A percentile compares a stretch with the other conserved stretches of the same genome.
Conservation (phyloP, 257 asterid genomes). For the Nicotiana tabacum region DNA sequence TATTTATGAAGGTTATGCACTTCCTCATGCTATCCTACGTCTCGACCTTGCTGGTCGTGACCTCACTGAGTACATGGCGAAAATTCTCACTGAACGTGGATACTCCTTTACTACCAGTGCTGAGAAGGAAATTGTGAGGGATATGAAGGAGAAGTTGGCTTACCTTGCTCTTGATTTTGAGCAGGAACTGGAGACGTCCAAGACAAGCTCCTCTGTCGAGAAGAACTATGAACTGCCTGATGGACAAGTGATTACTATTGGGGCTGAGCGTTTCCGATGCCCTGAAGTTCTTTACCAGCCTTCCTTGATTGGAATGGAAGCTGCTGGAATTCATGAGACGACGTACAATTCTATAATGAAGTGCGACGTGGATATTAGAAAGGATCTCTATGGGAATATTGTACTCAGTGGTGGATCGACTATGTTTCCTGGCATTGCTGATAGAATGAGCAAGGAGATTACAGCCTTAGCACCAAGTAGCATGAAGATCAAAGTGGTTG, state of each 20-base stretch:
- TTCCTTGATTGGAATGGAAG: conserved; percentile 17
- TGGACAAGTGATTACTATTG: conserved; percentile 19
- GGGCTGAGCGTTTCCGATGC: conserved; percentile 13
- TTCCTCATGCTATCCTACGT: conserved; percentile 28
- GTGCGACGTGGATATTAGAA: conserved; percentile 9
- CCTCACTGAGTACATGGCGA: conserved; percentile 21
- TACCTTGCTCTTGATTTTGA: conserved; percentile 24
- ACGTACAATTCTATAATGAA: conserved; percentile 16
- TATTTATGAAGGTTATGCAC: conserved; percentile 28
- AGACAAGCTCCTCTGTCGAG: conserved; percentile 8
- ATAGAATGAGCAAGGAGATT: conserved; percentile 3
- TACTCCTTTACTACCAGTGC: conserved; percentile 23
- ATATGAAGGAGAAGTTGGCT: conserved; percentile 22
- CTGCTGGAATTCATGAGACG: conserved; percentile 19
- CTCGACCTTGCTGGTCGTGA: conserved; percentile 27
- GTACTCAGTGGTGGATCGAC: not conserved
- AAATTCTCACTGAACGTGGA: conserved; percentile 26
- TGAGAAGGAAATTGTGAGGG: conserved; percentile 27
- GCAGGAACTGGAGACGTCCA: conserved; percentile 19
- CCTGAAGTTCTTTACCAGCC: conserved; percentile 20
- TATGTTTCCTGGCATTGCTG: conserved; percentile 5
- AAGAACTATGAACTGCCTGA: conserved; percentile 15
- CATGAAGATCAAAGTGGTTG: conserved; percentile 10
- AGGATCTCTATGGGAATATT: not conserved
- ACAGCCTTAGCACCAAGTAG: conserved; percentile 2